Percentiles rank a stretch among this genome's conserved stretches.
Conservation (phyloP, 2,329 filamentous ascomycete species). For the Podosphaera xanthii region DNA sequence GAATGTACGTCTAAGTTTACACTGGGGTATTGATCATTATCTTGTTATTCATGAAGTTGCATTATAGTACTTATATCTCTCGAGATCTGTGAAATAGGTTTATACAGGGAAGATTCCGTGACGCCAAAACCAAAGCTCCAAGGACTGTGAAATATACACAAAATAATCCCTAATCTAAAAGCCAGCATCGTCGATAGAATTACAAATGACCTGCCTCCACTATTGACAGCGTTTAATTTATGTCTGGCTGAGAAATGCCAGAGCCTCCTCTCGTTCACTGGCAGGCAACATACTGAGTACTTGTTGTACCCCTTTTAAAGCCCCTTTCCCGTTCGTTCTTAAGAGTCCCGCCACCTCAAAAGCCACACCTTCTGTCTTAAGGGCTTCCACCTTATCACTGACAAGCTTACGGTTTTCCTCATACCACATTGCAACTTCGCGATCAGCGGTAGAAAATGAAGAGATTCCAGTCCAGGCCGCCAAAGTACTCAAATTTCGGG, state of each 20-base stretch:
- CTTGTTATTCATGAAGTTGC: too few species aligned
- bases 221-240: background rate
- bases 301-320: constrained; percentile 68
- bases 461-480: constrained; percentile 63
- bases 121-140: too few species aligned
- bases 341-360: constrained; percentile 47
- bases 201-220: too few species aligned
- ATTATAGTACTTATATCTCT: too few species aligned
- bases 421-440: constrained; percentile 78
- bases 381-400: constrained; percentile 57
- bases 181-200: too few species aligned
- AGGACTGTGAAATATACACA: too few species aligned
- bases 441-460: constrained; percentile 59
- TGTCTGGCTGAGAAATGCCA: constrained; percentile 14
- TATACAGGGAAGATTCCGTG: too few species aligned
- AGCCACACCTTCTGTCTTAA: constrained; percentile 55
- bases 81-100: too few species aligned
- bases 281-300: constrained; percentile 71
- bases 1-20: too few species aligned
- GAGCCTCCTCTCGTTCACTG: constrained; percentile 48
- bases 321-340: constrained; percentile 41
- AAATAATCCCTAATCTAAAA: too few species aligned
- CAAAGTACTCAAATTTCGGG: constrained; percentile 49
- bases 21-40: too few species aligned
- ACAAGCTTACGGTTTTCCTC: constrained; percentile 78